These are phyloP conservation scores for Volutella citrinella DNA, from an alignment of 2,329 filamentous ascomycete genomes.

Conservation along the genomic window DNA sequence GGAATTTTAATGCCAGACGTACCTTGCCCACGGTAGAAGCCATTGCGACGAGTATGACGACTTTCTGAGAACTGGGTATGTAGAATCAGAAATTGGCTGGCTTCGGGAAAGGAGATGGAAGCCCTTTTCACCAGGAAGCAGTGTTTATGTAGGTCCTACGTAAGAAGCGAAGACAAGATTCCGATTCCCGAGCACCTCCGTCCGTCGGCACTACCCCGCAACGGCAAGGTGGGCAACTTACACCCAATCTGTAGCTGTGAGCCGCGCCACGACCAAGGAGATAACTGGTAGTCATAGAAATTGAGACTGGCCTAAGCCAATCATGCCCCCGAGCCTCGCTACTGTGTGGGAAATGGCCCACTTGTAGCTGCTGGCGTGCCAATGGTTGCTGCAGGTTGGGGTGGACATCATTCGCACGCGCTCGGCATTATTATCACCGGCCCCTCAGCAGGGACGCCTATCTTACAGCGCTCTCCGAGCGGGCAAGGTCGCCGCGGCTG, in stretches of 20 bases:
- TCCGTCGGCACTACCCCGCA: constrained; percentile 23
- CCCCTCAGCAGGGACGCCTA: no score
- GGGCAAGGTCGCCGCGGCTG: no score
- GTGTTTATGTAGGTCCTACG: constrained; percentile 25
- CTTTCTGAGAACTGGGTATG: constrained; percentile 13
- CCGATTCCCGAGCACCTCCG: constrained; percentile 29
- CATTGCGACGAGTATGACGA: constrained; percentile 33
- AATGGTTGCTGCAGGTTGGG: no score
- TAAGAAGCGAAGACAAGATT: constrained; percentile 17
- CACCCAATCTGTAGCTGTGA: constrained; percentile 15
- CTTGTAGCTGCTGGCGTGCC: no score
- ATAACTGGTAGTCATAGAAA: no score
- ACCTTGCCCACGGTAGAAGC: constrained; percentile 53
- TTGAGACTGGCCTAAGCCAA: no score
- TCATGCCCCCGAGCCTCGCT: no score
- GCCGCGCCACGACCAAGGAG: no score
- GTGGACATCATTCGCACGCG: no score
- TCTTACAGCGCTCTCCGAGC: no score
- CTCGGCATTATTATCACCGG: no score
- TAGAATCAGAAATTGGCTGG: constrained; percentile 12
- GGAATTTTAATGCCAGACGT: constrained; percentile 16
- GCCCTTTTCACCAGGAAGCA: constrained; percentile 9
- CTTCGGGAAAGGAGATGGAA: constrained; percentile 10
- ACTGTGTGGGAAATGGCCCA: no score
- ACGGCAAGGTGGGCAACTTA: constrained; percentile 24